A percentile compares a stretch with the other conserved stretches of the same genome.
Conservation (phyloP, 75 land plant genomes). For the Sequoiadendron giganteum region DNA sequence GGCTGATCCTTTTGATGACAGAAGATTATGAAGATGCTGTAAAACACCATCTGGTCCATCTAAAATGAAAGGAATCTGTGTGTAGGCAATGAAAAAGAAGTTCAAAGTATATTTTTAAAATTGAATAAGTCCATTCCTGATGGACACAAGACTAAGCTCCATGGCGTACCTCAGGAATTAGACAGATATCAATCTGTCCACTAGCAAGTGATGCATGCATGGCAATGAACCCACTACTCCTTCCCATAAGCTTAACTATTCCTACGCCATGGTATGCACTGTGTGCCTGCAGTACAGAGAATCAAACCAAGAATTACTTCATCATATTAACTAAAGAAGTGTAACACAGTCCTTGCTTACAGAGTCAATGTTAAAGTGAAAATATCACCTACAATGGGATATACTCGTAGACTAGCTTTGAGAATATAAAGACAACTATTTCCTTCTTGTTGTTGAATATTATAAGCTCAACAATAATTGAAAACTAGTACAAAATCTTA, state of each 20-base stretch:
- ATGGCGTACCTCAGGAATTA: constrained; percentile 89
- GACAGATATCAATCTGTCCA: constrained; percentile 90
- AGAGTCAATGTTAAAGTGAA: neutral
- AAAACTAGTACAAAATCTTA: neutral
- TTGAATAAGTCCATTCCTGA: neutral
- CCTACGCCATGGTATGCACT: constrained; percentile 98
- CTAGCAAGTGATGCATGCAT: constrained; percentile 96
- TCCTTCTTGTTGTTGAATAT: neutral
- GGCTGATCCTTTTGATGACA: constrained; percentile 77
- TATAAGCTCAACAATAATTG: neutral
- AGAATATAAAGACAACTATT: neutral
- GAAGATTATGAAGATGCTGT: constrained; percentile 53
- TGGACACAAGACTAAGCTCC: constrained; percentile 3
- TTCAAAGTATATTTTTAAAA: neutral
- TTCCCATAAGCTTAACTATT: constrained; percentile 95
- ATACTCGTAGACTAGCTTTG: neutral
- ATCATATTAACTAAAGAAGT: neutral
- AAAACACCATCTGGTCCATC: constrained; percentile 85
- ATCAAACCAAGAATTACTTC: constrained; percentile 1
- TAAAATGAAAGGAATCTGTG: constrained; percentile 71
- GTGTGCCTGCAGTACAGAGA: constrained; percentile 57
- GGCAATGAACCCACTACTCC: constrained; percentile 94
- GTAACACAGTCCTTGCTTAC: neutral
- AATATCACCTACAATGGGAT: neutral
- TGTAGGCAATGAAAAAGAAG: neutral